Evolutionary conservation across 2,329 filamentous ascomycete genomes (phyloP).

Genomic region (Colletotrichum simmondsii): DNA sequence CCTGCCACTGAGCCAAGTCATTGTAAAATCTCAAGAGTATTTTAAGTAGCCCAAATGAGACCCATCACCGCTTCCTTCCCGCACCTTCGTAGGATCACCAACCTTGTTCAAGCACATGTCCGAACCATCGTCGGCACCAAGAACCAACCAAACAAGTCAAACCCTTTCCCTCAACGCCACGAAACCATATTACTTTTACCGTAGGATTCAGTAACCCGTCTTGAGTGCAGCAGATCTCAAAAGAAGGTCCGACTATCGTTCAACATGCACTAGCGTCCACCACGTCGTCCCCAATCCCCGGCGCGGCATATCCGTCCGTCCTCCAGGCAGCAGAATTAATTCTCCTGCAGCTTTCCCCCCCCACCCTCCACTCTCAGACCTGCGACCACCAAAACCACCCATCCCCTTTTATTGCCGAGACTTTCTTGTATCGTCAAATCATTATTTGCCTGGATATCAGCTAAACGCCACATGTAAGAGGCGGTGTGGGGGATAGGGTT

Average conservation of each 20-base stretch:
- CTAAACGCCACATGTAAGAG: background rate
- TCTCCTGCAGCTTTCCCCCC: background rate
- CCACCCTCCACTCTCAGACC: background rate
- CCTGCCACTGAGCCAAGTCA: background rate
- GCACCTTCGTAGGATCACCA: background rate
- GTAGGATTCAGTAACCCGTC: background rate
- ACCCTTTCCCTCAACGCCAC: background rate
- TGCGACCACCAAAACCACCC: no score
- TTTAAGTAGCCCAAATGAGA: background rate
- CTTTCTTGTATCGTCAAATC: background rate
- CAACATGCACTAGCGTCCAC: background rate
- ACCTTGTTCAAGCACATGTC: background rate
- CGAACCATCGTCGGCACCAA: background rate
- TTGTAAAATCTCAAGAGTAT: background rate
- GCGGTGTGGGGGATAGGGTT: background rate
- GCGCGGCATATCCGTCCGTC: background rate
- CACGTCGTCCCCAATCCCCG: background rate
- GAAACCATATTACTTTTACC: background rate
- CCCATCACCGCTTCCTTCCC: background rate
- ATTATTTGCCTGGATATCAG: background rate
- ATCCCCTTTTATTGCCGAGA: background rate
- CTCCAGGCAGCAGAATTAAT: conserved; percentile 29
- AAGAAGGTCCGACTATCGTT: conserved; percentile 2
- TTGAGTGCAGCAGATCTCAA: background rate
- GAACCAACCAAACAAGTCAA: background rate